Base-by-base conservation (phyloP, 768 basidiomycete species). In the Tulasnella sp. region DNA sequence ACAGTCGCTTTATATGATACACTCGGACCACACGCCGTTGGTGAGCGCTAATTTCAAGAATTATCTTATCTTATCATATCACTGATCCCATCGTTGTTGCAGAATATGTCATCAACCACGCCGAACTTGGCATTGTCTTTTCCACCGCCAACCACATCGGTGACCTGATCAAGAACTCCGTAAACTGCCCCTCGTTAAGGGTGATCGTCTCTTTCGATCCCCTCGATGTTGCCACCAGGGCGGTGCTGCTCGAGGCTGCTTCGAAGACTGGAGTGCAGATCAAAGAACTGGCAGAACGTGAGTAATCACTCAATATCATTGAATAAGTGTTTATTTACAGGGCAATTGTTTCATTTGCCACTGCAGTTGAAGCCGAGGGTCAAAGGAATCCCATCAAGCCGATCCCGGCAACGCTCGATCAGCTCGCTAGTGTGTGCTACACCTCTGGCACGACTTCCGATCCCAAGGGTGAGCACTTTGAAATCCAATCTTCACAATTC, bases 71-170 rank as follows among this genome's bases (percentile, higher is more conserved):
- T 52, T 27, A 26, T 34, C 62, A 27, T 24, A 62, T 24, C 52
- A 24, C 5, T 7, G 7, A 38, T 15, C 5, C 34, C 34, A n/a
- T n/a, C n/a, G n/a, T 34, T 29, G 50, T 32, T 15, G 32, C 13
- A 54, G 65, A 67, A 30, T 64, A 54, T 64, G 93, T 90, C 59
- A 84, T 90, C 68, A 85, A 88, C 69, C 94, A 97, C 68, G 79
- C 92, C 42, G 79, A 88, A 61, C 70, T 90, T 19, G 78, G 88
- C 10, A 76, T 95, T 55, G 71, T 93, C 58, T 94, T 96, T 68
- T 76, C 84, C 15, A 81, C 85, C 4, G 69, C 78, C 13, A 76
- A 81, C 32, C 92, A 97, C 67, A 76, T 98, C 34, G 79, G 90
- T 0, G 72, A 78, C 3, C 75, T 98, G 10, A 76, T 98, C 65